Evolutionary conservation across 1,139 yeast genomes (phyloP).

Genomic region (Nakaseomyces bracarensis): DNA sequence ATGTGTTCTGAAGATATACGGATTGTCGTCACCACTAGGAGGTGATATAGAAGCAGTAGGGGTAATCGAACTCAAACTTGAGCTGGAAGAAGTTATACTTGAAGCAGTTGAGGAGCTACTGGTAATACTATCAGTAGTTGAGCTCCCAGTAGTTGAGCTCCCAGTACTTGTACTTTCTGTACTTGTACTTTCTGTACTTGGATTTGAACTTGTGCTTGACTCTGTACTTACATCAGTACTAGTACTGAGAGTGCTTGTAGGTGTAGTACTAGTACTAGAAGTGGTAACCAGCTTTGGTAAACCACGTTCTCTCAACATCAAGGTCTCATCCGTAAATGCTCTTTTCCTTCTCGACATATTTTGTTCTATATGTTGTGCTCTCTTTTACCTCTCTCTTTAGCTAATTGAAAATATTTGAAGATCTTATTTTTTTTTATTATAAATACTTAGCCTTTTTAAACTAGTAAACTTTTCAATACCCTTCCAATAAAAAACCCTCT

Average conservation of each 20-base stretch:
- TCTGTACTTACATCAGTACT: neutral
- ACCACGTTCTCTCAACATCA: constrained; percentile 4
- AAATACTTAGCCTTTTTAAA: too few species aligned
- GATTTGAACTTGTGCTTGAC: neutral
- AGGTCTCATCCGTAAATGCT: neutral
- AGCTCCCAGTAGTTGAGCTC: constrained; percentile 1
- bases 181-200: neutral
- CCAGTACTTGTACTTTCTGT: neutral
- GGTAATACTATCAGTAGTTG: constrained; percentile 21
- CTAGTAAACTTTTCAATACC: neutral
- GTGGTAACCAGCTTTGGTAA: constrained; percentile 2
- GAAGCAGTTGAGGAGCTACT: constrained; percentile 6
- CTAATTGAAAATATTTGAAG: too few species aligned
- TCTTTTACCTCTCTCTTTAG: neutral
- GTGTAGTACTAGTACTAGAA: neutral
- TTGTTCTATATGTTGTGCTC: neutral
- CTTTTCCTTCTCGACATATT: constrained; percentile 4
- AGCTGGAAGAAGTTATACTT: constrained; percentile 33
- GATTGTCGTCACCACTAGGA: constrained; percentile 53
- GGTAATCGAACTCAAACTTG: neutral
- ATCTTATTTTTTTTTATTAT: too few species aligned
- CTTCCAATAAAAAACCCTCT: neutral
- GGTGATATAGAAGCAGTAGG: constrained; percentile 48
- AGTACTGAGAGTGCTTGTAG: neutral
- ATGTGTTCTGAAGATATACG: constrained; percentile 42